Conservation (phyloP, 139 green algal genomes). For the Auxenochlorella pyrenoidosa region DNA sequence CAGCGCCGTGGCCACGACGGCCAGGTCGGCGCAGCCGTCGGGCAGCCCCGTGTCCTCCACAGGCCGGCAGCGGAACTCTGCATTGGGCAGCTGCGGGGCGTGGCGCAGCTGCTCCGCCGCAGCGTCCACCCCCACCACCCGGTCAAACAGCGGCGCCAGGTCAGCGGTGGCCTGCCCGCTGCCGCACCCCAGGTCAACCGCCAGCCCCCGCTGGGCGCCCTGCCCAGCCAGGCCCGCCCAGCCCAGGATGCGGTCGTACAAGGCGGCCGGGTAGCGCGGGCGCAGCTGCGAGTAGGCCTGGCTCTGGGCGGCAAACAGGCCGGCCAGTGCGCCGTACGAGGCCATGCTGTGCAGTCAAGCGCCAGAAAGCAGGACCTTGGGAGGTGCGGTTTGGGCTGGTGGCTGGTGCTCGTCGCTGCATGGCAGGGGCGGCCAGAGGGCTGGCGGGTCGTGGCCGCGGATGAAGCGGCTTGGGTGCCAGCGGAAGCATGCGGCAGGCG, state of each 20-base stretch:
- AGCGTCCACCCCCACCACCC: slow-evolving; percentile 10
- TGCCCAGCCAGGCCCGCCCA: not conserved
- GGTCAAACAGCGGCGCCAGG: not conserved
- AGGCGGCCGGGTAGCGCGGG: not conserved
- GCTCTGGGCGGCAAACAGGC: not conserved
- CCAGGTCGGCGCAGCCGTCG: not conserved
- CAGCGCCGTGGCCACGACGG: not conserved
- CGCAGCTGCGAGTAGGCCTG: not conserved
- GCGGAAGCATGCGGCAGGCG: no score
- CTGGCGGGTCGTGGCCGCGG: no score
- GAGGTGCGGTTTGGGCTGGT: no score
- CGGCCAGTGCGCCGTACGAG: not conserved
- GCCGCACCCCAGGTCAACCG: slow-evolving; percentile 3
- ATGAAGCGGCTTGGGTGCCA: no score
- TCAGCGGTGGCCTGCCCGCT: slow-evolving; percentile 12
- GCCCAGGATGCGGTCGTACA: not conserved
- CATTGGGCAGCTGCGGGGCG: not conserved
- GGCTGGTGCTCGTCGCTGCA: no score
- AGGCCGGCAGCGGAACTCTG: not conserved
- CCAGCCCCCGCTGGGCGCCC: not conserved
- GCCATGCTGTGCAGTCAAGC: no score
- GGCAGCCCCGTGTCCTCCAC: slow-evolving; percentile 9
- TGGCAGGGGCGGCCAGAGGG: no score
- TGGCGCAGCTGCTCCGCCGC: not conserved
- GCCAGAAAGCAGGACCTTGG: no score